Base-by-base conservation (phyloP, 2,329 filamentous ascomycete species). In the Colletotrichum euphorbiae region DNA sequence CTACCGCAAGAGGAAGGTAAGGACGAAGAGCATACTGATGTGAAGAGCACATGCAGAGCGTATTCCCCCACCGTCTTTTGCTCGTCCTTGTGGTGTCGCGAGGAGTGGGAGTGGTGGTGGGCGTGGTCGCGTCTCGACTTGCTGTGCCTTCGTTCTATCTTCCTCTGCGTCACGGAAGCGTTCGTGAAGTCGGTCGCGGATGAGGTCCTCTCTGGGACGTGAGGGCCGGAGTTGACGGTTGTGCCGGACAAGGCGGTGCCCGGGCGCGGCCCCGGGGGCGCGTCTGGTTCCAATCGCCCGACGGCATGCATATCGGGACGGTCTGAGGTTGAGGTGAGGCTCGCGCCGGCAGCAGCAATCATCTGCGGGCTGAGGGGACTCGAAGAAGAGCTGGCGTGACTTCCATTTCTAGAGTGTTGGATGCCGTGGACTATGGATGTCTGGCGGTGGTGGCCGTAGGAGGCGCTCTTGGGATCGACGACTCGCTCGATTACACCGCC, bases 351-450 rank as follows among this genome's bases (percentile, higher is more conserved):
- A 50, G 90, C 89, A 62, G 91, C 89, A 75, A 95, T 94, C 79
- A 94, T 90, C 79, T 97, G 92, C 62, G 94, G 93, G 79, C 93
- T 97, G 74, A 98, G 84, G 67, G 95, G 95, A 78, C 92, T 97
- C 31, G 91, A 91, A 40, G 91, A 88, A 64, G 92, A 89, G 77
- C 93, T 94, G 71, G 90, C 89, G 75, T 91, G 89, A 81, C 94
- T 98, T 74, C 94, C 92, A 86, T 97, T 97, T 80, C 95, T 86
- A 74, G 88, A 88, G 87, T 99, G 96, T 78, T 97, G 94, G 73
- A 97, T 90, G 75, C 96, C 95, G 88, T 98, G 93, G 65, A 98
- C 94, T 74, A 98, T 98, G 55, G 95, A 98, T 0, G 95, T 97
- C 82, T 99, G 94, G 62, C 96, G 91, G 80, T 98, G 94, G 79